These are phyloP conservation scores for Saccharomyces hybrid DNA, from an alignment of 1,139 yeast genomes.

Conservation along the genomic window DNA sequence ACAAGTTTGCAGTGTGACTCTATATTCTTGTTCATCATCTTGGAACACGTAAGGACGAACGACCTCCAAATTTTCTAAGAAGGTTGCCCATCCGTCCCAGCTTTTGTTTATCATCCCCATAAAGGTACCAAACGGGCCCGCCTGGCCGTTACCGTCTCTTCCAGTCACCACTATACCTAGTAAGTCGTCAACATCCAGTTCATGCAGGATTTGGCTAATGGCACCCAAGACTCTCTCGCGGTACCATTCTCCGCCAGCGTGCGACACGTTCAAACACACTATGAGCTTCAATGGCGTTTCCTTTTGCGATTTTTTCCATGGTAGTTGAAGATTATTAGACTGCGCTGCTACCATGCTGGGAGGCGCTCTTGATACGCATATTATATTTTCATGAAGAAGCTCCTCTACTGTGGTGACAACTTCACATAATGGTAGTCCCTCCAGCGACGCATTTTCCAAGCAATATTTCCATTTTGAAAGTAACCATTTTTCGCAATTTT, in stretches of 20 bases:
- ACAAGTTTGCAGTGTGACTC: background rate
- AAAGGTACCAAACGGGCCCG: conserved; percentile 41
- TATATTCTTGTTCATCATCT: background rate
- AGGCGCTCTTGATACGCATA: background rate
- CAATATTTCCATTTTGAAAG: conserved; percentile 23
- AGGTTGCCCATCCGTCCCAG: conserved; percentile 54
- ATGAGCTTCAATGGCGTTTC: conserved; percentile 41
- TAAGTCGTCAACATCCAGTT: conserved; percentile 40
- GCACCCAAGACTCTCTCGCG: conserved; percentile 1
- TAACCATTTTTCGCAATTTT: conserved; percentile 3
- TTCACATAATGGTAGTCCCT: conserved; percentile 37
- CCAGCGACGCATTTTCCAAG: conserved; percentile 8
- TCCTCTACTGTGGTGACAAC: conserved; percentile 15
- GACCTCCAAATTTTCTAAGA: conserved; percentile 36
- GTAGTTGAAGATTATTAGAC: conserved; percentile 4
- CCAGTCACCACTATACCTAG: conserved; percentile 52
- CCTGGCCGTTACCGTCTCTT: conserved; percentile 35
- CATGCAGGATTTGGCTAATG: conserved; percentile 20
- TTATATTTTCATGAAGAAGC: background rate
- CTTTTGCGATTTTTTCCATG: conserved; percentile 36
- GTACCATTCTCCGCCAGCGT: background rate
- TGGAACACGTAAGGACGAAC: background rate
- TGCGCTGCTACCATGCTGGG: background rate
- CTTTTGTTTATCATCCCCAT: conserved; percentile 44
- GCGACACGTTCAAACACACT: conserved; percentile 38